phyloP scores from a whole-genome alignment of 2,329 filamentous ascomycete species.

The Pseudogymnoascus sp. region DNA sequence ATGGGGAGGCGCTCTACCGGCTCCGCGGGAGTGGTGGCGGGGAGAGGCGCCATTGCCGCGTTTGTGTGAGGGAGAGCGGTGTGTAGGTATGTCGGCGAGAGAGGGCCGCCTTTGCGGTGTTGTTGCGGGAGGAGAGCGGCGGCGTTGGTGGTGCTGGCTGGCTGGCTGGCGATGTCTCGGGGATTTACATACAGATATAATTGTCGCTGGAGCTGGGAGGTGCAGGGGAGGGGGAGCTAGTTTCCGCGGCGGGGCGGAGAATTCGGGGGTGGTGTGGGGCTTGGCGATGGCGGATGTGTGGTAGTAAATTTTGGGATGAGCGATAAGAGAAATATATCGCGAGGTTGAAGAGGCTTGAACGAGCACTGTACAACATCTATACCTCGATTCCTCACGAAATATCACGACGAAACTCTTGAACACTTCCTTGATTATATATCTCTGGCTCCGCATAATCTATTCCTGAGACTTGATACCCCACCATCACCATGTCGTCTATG shows the following conservation, averaged over 20 bases:
- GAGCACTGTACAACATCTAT: background rate
- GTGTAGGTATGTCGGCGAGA: background rate
- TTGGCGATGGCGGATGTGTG: background rate
- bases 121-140: background rate
- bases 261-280: background rate
- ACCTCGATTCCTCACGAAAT: background rate
- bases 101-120: background rate
- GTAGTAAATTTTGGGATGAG: slow-evolving; percentile 5
- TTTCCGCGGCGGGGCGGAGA: slow-evolving; percentile 6
- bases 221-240: background rate
- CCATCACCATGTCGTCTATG: slow-evolving; percentile 48
- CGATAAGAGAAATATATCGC: slow-evolving; percentile 7
- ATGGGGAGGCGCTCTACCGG: slow-evolving; percentile 27
- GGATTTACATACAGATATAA: slow-evolving; percentile 4
- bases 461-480: background rate
- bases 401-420: background rate
- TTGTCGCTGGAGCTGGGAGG: background rate
- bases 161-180: background rate
- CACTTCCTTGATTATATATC: background rate
- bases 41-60: slow-evolving; percentile 24
- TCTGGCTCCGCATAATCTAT: background rate
- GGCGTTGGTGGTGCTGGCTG: background rate
- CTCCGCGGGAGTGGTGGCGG: slow-evolving; percentile 16
- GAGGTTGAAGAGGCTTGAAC: background rate
- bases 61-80: background rate